Conservation (phyloP, 805 yeast genomes). For the Helenozyma rhizophorensis region DNA sequence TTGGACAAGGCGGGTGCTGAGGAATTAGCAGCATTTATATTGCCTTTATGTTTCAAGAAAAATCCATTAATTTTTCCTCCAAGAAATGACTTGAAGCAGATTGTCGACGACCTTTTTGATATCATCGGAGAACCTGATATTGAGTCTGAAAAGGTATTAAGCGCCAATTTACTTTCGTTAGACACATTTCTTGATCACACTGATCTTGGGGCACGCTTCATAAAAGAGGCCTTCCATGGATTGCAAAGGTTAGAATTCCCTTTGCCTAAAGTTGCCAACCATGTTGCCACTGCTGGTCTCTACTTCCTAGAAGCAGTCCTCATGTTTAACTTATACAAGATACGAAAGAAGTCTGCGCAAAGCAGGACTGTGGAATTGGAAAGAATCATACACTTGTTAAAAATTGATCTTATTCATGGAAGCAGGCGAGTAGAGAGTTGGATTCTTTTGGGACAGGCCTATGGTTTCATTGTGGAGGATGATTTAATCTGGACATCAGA, state of each 20-base stretch:
- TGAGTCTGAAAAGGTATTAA: slow-evolving; percentile 37
- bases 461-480: slow-evolving; percentile 75
- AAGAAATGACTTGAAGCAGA: slow-evolving; percentile 65
- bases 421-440: slow-evolving; percentile 77
- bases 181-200: slow-evolving; percentile 45
- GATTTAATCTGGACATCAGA: slow-evolving; percentile 92
- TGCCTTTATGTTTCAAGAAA: slow-evolving; percentile 51
- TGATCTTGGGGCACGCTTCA: slow-evolving; percentile 37
- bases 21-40: slow-evolving; percentile 44
- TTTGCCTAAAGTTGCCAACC: slow-evolving; percentile 18
- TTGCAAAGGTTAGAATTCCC: slow-evolving; percentile 26
- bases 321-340: slow-evolving; percentile 61
- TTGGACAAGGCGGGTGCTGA: slow-evolving; percentile 27
- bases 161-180: slow-evolving; percentile 43
- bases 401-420: slow-evolving; percentile 62
- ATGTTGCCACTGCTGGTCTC: slow-evolving; percentile 48
- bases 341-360: slow-evolving; percentile 72
- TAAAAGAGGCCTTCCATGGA: slow-evolving; percentile 54
- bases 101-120: slow-evolving; percentile 67
- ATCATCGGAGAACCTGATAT: slow-evolving; percentile 64
- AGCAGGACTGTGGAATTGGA: slow-evolving; percentile 81
- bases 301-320: slow-evolving; percentile 68
- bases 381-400: slow-evolving; percentile 61
- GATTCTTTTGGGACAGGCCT: slow-evolving; percentile 79
- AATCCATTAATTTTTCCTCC: slow-evolving; percentile 59